A percentile compares a stretch with the other conserved stretches of the same genome.
phyloP scores from a whole-genome alignment of 2,329 filamentous ascomycete species.

The Xylaria sp. region DNA sequence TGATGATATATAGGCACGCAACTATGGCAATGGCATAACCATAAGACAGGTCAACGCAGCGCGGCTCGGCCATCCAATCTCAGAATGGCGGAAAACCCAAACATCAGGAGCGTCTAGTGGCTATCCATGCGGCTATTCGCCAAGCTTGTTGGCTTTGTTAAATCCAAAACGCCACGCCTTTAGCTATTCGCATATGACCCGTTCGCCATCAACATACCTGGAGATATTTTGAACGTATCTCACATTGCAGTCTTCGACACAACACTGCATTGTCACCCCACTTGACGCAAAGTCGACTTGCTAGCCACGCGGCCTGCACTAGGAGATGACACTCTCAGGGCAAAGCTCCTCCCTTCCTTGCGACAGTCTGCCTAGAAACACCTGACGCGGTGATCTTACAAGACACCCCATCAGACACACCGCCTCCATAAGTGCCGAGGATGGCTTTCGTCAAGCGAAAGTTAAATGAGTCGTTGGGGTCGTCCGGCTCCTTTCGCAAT shows the following conservation, averaged over 20 bases:
- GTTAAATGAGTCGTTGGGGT: constrained; percentile 27
- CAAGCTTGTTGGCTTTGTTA: constrained; percentile 13
- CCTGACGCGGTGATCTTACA: constrained; percentile 6
- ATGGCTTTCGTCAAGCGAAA: constrained; percentile 35
- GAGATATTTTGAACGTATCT: constrained; percentile 2
- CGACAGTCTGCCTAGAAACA: constrained; percentile 11
- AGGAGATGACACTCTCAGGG: neutral
- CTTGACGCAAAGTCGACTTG: constrained; percentile 9
- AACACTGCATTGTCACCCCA: constrained; percentile 21
- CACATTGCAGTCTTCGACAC: constrained; percentile 6
- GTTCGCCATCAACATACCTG: constrained; percentile 5
- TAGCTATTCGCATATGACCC: neutral
- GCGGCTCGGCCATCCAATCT: constrained; percentile 6
- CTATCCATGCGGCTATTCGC: constrained; percentile 27
- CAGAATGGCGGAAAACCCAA: neutral
- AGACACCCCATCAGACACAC: constrained; percentile 19
- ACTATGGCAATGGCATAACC: neutral
- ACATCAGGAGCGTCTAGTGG: neutral
- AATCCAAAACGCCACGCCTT: constrained; percentile 4
- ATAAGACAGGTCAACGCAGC: constrained; percentile 11
- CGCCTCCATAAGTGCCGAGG: constrained; percentile 16
- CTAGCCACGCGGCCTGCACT: constrained; percentile 5
- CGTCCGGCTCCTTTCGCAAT: constrained; percentile 20
- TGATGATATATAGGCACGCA: constrained; percentile 1
- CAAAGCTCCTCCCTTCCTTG: neutral